Conservation (phyloP, 768 basidiomycete genomes). For the Boletus vinaceobasis region DNA sequence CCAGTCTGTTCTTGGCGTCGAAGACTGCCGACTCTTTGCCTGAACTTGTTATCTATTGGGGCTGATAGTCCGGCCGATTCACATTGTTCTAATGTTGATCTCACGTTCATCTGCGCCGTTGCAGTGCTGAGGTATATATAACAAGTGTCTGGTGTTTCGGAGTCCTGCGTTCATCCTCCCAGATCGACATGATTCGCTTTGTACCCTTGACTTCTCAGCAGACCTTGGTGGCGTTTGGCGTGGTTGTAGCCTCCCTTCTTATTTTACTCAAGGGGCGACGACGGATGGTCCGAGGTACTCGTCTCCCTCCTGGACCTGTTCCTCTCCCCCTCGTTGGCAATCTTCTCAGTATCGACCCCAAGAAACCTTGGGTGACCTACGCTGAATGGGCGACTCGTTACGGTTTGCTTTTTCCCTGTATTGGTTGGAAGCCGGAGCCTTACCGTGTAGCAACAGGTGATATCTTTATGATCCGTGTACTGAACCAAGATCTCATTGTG, state of each 20-base stretch:
- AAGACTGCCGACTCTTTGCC: not conserved
- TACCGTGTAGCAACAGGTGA: constrained; percentile 8
- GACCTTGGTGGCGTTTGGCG: not conserved
- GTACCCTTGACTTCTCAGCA: not conserved
- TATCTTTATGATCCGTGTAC: constrained; percentile 19
- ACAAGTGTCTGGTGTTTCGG: not conserved
- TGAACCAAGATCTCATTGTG: constrained; percentile 23
- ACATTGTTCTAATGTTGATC: not conserved
- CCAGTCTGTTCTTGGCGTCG: not conserved
- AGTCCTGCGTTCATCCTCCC: not conserved
- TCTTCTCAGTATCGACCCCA: constrained; percentile 12
- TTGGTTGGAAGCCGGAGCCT: not conserved
- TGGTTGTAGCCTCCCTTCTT: not conserved
- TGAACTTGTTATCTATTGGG: no score
- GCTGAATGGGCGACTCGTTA: constrained; percentile 18
- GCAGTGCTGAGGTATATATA: not conserved
- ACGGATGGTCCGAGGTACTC: not conserved
- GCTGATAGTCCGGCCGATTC: not conserved
- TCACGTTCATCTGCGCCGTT: not conserved
- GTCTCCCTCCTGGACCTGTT: constrained; percentile 16
- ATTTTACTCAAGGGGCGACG: constrained; percentile 1
- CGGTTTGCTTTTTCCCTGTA: constrained; percentile 1
- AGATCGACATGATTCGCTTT: not conserved
- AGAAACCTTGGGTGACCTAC: constrained; percentile 21
- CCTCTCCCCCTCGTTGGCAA: constrained; percentile 18